phyloP scores from a whole-genome alignment of 345 rosid species.

The Bretschneidera sinensis region DNA sequence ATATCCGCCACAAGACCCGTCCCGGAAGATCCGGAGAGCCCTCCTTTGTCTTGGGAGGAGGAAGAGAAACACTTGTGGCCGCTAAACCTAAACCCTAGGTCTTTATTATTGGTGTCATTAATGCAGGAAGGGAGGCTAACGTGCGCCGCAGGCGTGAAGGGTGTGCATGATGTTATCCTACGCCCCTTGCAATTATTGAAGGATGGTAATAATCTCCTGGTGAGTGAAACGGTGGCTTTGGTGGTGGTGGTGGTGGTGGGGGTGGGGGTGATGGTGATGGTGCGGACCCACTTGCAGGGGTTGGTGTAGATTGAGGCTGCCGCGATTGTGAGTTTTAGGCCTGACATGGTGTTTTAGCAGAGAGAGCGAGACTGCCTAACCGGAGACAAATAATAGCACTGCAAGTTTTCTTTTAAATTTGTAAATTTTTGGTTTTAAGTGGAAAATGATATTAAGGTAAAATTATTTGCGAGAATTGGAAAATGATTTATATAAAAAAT shows the following conservation, averaged over 20 bases:
- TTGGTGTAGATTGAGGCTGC: conserved; percentile 22
- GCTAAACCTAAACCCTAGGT: conserved; percentile 25
- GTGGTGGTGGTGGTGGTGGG: not conserved
- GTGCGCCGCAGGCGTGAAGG: conserved; percentile 21
- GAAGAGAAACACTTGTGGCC: conserved; percentile 19
- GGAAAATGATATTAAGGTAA: too few relatives aligned
- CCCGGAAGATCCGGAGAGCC: conserved; percentile 20
- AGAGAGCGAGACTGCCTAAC: too few relatives aligned
- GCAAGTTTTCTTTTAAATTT: too few relatives aligned
- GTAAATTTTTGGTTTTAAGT: too few relatives aligned
- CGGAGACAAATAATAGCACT: too few relatives aligned
- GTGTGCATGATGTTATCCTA: conserved; percentile 26
- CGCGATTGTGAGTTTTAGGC: conserved; percentile 22
- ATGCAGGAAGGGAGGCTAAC: conserved; percentile 25
- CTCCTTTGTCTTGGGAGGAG: conserved; percentile 19
- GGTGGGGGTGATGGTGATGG: conserved; percentile 19
- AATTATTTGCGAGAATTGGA: too few relatives aligned
- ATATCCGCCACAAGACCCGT: conserved; percentile 36
- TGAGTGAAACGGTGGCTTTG: not conserved
- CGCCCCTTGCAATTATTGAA: conserved; percentile 23
- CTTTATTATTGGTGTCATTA: conserved; percentile 5
- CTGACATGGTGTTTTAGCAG: conserved; percentile 6
- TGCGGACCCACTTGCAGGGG: conserved; percentile 26
- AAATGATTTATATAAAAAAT: too few relatives aligned
- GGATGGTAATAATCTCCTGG: not conserved